Percentiles rank a stretch among this genome's conserved stretches.
Evolutionary conservation across 441 rosid species (phyloP).

Genomic region (Corymbia citriodora): DNA sequence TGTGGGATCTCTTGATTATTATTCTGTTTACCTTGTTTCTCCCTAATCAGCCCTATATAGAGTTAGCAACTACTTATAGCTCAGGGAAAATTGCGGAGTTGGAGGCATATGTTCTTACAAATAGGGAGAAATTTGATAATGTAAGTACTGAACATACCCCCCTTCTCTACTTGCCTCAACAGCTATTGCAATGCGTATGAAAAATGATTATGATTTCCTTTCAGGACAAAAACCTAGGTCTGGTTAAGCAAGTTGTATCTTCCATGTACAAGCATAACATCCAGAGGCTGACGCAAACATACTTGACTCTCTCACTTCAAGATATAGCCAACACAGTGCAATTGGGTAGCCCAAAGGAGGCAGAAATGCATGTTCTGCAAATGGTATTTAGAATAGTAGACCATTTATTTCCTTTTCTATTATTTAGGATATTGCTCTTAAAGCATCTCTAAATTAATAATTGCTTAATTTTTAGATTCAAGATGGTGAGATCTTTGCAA

Average conservation of each 20-base stretch:
- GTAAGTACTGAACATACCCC: slow-evolving; percentile 26
- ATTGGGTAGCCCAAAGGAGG: slow-evolving; percentile 77
- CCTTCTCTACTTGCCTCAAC: background rate
- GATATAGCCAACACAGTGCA: slow-evolving; percentile 90
- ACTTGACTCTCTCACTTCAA: slow-evolving; percentile 93
- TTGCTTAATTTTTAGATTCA: slow-evolving; percentile 55
- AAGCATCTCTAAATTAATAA: background rate
- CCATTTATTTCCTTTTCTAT: background rate
- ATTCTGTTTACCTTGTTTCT: background rate
- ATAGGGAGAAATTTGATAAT: slow-evolving; percentile 50
- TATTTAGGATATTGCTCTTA: background rate
- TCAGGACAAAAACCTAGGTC: slow-evolving; percentile 93
- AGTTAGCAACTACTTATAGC: slow-evolving; percentile 60
- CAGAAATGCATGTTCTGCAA: slow-evolving; percentile 99
- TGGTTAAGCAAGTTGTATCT: slow-evolving; percentile 88
- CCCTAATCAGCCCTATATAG: slow-evolving; percentile 56
- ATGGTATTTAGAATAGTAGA: slow-evolving; percentile 45
- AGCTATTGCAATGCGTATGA: background rate
- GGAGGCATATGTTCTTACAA: slow-evolving; percentile 46
- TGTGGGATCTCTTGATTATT: background rate
- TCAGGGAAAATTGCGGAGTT: slow-evolving; percentile 59
- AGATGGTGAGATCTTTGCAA: slow-evolving; percentile 95
- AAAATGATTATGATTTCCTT: slow-evolving; percentile 10
- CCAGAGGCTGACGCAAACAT: slow-evolving; percentile 89
- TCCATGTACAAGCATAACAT: slow-evolving; percentile 95